Evolutionary conservation across 2,329 filamentous ascomycete species (phyloP), one percentile per base, ranked within the genome.

Genomic region (Fusarium sp.): DNA sequence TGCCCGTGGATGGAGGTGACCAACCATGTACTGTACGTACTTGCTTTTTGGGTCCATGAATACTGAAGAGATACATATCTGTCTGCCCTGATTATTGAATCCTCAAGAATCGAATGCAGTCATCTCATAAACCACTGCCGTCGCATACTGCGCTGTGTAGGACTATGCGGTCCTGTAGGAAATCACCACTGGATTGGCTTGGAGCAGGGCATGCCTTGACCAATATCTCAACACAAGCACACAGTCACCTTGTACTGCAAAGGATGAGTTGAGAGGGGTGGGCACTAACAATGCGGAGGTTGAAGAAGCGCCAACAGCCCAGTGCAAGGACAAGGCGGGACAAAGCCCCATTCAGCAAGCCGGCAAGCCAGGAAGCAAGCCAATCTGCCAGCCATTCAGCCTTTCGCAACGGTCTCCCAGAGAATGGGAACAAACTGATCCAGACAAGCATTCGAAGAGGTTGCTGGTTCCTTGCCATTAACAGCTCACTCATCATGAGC

Each of bases 351-450:
- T 65, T 48, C 52, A 68, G 57, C 60, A 69, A 65, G 32, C 56
- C 70, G 54, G 25, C 50, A 65, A 70, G 62, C 58, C 56, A 52
- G 43, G 23, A 37, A 43, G 37, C 34, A 60, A 65, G 58, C 65
- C 64, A 66, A 45, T 43, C 16, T 65, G 64, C 64, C 56, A 61
- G 66, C 61, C 70, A 59, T 69, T 25, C 63, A 67, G 67, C 70
- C 72, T 62, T 41, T 68, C 48, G 11, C 58, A 74, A 74, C 60
- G 68, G 57, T 67, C 59, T 64, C 23, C 54, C 65, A 56, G 67
- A 54, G 37, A 58, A 68, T 56, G 25, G 56, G 43, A 58, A 48
- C 37, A 66, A 59, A 48, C 39, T 39, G 52, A 52, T 34, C 39
- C 25, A 56, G 34, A 30, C 16, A 54, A 48, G 25, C 25, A 37